A percentile compares a stretch with the other conserved stretches of the same genome.
Evolutionary conservation across 2,329 filamentous ascomycete genomes (phyloP).

Genomic region (Mycogone perniciosa): DNA sequence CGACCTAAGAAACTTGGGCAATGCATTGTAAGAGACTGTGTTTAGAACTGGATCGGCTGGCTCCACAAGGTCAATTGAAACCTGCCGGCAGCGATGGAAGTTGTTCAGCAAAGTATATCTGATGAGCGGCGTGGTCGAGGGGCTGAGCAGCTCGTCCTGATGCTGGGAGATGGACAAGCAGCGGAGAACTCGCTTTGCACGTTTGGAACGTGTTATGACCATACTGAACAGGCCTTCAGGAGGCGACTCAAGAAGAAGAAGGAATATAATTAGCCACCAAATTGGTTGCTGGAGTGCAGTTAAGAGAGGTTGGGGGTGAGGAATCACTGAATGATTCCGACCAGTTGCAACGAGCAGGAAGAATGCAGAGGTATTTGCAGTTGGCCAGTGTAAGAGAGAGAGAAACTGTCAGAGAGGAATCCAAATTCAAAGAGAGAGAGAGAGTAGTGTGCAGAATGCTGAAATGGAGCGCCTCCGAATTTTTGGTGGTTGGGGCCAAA

Average conservation of each 20-base stretch:
- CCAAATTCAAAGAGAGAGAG: not conserved
- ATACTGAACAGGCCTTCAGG: conserved; percentile 12
- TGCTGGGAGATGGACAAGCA: conserved; percentile 28
- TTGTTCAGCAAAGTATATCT: conserved; percentile 27
- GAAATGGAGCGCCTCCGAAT: not conserved
- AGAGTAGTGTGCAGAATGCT: conserved; percentile 5
- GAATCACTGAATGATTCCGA: not conserved
- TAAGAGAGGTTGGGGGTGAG: not conserved
- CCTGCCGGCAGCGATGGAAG: conserved; percentile 24
- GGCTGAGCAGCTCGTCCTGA: conserved; percentile 32
- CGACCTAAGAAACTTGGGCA: conserved; percentile 22
- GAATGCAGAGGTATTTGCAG: not conserved
- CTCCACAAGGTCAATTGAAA: conserved; percentile 24
- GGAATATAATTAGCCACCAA: not conserved
- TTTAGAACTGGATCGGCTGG: conserved; percentile 20
- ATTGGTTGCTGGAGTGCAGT: not conserved
- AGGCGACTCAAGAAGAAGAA: not conserved
- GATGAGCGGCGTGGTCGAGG: conserved; percentile 22
- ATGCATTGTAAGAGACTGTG: conserved; percentile 11
- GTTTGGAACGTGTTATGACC: conserved; percentile 22
- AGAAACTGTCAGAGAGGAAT: not conserved
- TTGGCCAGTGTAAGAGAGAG: not conserved
- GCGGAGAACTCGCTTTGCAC: conserved; percentile 33
- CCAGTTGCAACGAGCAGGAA: not conserved
- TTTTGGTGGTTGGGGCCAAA: not conserved